Evolutionary conservation across 2,329 filamentous ascomycete species (phyloP).

Genomic region (Cladosporium sp.): DNA sequence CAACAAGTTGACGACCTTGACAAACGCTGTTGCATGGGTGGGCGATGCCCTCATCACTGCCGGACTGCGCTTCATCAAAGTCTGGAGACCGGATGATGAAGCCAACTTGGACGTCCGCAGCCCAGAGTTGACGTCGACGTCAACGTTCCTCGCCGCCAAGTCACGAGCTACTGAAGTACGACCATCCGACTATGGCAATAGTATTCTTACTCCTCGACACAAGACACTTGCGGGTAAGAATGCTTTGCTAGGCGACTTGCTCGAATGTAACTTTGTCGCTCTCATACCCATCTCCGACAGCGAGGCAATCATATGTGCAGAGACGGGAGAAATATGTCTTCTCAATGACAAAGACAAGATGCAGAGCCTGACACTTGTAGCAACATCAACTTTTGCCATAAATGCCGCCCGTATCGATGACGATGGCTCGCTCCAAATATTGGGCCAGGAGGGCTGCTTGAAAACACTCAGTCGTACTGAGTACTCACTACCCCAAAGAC

Average conservation of each 20-base stretch:
- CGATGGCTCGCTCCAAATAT: conserved; percentile 61
- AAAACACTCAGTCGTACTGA: conserved; percentile 41
- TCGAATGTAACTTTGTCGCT: conserved; percentile 81
- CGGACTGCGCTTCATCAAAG: conserved; percentile 86
- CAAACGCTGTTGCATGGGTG: conserved; percentile 88
- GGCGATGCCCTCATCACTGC: conserved; percentile 78
- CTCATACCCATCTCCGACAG: conserved; percentile 67
- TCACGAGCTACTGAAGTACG: conserved; percentile 30
- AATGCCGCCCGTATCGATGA: conserved; percentile 60
- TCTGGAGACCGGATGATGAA: conserved; percentile 79
- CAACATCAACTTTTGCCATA: conserved; percentile 63
- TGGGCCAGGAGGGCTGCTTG: conserved; percentile 59
- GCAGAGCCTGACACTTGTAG: conserved; percentile 65
- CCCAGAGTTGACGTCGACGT: conserved; percentile 15
- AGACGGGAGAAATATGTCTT: conserved; percentile 83
- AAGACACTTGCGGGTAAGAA: conserved; percentile 82
- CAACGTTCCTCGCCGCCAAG: conserved; percentile 22
- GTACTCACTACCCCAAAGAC: conserved; percentile 21
- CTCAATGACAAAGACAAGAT: conserved; percentile 71
- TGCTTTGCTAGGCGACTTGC: conserved; percentile 73
- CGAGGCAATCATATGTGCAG: conserved; percentile 78
- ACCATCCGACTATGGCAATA: conserved; percentile 30
- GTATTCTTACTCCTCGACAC: conserved; percentile 43
- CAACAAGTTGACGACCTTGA: conserved; percentile 87
- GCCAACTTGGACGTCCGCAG: conserved; percentile 25